Base-by-base conservation (phyloP, 2,329 filamentous ascomycete genomes). In the Fusarium sp. region DNA sequence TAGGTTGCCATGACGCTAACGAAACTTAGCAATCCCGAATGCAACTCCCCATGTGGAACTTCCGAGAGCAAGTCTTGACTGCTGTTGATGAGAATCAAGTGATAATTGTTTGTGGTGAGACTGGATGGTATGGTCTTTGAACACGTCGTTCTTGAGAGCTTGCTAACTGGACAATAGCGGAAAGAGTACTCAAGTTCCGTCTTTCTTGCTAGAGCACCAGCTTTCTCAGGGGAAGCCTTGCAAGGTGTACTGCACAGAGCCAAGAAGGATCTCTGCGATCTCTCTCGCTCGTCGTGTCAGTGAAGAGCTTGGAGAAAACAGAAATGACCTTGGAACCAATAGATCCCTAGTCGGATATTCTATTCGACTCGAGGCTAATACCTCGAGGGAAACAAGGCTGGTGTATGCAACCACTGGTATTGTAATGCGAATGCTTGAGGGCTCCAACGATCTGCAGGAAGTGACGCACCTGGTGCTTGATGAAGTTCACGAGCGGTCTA, bases 371-470 rank as follows among this genome's bases (percentile, higher is more conserved):
- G 96, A 99, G 81, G 93, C 94, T 54, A 97, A 97, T 77, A 93
- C 93, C 1, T 92, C 91, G 21, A 89, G 91, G 35, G 91, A 94
- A 75, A 98, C 95, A 5, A 88, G 94, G 58, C 88, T 99, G 32
- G 90, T 98, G 10, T 99, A 95, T 82, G 96, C 96, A 60, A 98
- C 93, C 4, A 93, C 90, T 10, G 90, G 96, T 85, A 97, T 99
- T 65, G 94, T 99, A n/a, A 94, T 99, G 87, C 91, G 96, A 33
- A 98, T 99, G 96, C 87, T 99, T 19, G 96, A 99, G 81, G 92
- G 92, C 13, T 93, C 94, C 0, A 93, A 94, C 72, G 93, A 97
- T 63, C 88, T 99, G 47, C 89, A 91, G 64, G 96, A 98, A 72
- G 92, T 99, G 59, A 97, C 96, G 1, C 96, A 98, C 83, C 85